Conservation (phyloP, 2,329 filamentous ascomycete species). For the Epichloe aotearoae region DNA sequence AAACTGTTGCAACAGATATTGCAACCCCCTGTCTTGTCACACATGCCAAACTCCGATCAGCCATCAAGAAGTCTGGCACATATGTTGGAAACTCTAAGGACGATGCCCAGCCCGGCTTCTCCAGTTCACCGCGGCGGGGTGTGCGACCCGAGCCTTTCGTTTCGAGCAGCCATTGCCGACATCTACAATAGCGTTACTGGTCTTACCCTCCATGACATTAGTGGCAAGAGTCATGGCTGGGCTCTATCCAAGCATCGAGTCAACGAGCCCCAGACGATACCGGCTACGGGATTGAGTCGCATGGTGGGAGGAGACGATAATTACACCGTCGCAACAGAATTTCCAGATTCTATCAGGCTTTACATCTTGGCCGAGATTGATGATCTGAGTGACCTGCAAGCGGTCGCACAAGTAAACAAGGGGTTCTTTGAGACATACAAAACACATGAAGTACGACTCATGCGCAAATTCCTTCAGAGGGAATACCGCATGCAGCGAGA, state of each 20-base stretch:
- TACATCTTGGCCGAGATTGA: constrained; percentile 27
- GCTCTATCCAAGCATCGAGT: constrained; percentile 28
- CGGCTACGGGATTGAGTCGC: constrained; percentile 15
- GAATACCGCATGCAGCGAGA: constrained; percentile 8
- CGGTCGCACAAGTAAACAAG: constrained; percentile 28
- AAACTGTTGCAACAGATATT: constrained; percentile 29
- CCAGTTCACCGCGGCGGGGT: constrained; percentile 27
- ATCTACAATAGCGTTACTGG: constrained; percentile 38
- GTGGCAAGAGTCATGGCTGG: constrained; percentile 35
- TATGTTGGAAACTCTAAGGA: constrained; percentile 29
- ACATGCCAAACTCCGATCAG: constrained; percentile 13
- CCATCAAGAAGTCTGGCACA: constrained; percentile 29
- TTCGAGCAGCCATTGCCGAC: constrained; percentile 33
- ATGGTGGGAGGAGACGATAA: constrained; percentile 18
- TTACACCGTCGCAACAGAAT: constrained; percentile 20
- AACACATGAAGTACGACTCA: constrained; percentile 27
- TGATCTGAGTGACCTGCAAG: constrained; percentile 27
- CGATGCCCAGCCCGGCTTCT: constrained; percentile 30
- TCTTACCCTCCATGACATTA: constrained; percentile 34
- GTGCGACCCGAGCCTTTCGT: constrained; percentile 36
- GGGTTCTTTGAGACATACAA: constrained; percentile 32
- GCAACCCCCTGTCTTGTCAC: constrained; percentile 16
- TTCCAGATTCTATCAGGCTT: constrained; percentile 25
- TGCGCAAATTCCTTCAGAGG: constrained; percentile 22
- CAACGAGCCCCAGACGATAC: constrained; percentile 22